A percentile compares a stretch with the other conserved stretches of the same genome.
phyloP scores from a whole-genome alignment of 805 yeast genomes.

The Candida maltosa region DNA sequence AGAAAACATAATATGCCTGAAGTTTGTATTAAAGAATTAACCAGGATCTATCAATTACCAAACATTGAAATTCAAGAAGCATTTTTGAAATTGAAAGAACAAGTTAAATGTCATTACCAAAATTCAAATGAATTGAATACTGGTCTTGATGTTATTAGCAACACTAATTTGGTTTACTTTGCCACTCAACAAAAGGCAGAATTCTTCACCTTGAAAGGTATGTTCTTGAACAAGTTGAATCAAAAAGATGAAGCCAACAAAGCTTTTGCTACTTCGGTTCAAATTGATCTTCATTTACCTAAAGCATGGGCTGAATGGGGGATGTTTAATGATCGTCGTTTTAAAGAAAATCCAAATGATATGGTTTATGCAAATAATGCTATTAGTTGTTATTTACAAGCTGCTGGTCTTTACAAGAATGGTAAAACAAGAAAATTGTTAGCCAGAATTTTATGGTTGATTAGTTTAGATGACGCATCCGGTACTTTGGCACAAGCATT shows the following conservation, averaged over 20 bases:
- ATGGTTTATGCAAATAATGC: constrained; percentile 89
- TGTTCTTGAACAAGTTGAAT: constrained; percentile 89
- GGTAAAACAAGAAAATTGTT: constrained; percentile 84
- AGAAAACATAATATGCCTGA: constrained; percentile 96
- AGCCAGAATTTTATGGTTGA: constrained; percentile 90
- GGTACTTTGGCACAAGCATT: constrained; percentile 84
- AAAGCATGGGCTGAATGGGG: constrained; percentile 99
- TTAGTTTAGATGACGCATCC: constrained; percentile 81
- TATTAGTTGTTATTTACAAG: constrained; percentile 91
- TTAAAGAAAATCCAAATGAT: constrained; percentile 79
- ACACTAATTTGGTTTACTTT: constrained; percentile 92
- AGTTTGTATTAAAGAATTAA: constrained; percentile 88
- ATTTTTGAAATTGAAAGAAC: constrained; percentile 90
- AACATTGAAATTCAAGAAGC: constrained; percentile 98
- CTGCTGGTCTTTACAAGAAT: constrained; percentile 93
- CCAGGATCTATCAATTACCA: constrained; percentile 92
- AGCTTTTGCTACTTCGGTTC: constrained; percentile 97
- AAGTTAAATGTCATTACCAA: constrained; percentile 95
- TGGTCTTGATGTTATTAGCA: constrained; percentile 94
- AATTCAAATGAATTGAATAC: constrained; percentile 87
- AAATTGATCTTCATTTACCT: constrained; percentile 87
- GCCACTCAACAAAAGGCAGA: constrained; percentile 98
- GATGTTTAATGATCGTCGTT: constrained; percentile 82
- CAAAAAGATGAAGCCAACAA: constrained; percentile 95
- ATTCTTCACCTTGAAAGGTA: constrained; percentile 94